Base-by-base conservation (phyloP, 163 green algal genomes). In the Botryococcus braunii region DNA sequence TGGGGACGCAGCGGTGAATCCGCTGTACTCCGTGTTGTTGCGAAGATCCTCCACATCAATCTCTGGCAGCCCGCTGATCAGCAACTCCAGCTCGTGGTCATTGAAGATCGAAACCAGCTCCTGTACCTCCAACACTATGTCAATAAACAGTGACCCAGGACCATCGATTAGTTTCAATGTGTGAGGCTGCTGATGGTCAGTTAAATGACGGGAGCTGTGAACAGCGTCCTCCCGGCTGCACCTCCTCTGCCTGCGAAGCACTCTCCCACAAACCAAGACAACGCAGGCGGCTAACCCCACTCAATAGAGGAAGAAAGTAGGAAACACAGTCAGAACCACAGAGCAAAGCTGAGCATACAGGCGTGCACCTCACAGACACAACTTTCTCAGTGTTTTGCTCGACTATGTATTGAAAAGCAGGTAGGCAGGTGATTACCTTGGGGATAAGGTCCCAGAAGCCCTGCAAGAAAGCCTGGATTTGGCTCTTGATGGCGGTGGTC, bases 61-160 rank as follows among this genome's bases (percentile, higher is more conserved):
- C 69, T 98, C 89, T 1, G 94, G 94, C 79, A 98, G 83, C 11
- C 94, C 94, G 58, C 70, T 85, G 76, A 99, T 96, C 35, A 99
- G 79, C 71, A 99, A 84, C 86, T 99, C 94, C 63, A 99, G 90
- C 86, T 99, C 94, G 66, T 91, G 83, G 78, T 97, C 89, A 74
- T 93, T 97, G 80, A 99, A 98, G 11, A 98, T 89, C 65, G 63
- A 72, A 58, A 96, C 84, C 65, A 95, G 77, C n/a, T 93, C 73
- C 38, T 82, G 76, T 21, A 57, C 25, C 25, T 25, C 25, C 9
- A 38, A 38, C 9, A n/a, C 55, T 21, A 62, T 62, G 55, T 32
- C 21, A 38, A 9, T 62, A n/a, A n/a, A n/a, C n/a, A n/a, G n/a
- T n/a, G n/a, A n/a, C n/a, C n/a, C n/a, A n/a, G n/a, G n/a, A n/a